Percentiles rank a stretch among this genome's conserved stretches.
Conservation (phyloP, 1,284 basidiomycete genomes). For the Salmacisia buchloeana region DNA sequence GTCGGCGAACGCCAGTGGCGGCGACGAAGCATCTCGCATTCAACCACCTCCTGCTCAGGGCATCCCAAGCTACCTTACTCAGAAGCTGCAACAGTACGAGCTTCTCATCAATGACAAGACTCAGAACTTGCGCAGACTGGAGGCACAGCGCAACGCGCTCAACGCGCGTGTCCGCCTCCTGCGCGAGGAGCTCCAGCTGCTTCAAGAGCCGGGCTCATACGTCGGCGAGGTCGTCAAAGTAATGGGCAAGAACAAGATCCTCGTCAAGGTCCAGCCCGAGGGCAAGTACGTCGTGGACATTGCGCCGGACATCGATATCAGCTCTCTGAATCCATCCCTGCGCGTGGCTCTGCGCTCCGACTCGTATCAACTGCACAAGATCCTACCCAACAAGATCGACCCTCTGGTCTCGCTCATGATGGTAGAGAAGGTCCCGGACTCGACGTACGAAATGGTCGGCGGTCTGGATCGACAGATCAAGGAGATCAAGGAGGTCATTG, state of each 20-base stretch:
- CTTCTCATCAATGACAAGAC: conserved; percentile 91
- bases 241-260: conserved; percentile 98
- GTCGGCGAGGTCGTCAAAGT: conserved; percentile 97
- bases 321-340: conserved; percentile 73
- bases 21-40: background rate
- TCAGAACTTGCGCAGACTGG: conserved; percentile 87
- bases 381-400: conserved; percentile 50
- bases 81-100: conserved; percentile 89
- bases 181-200: conserved; percentile 84
- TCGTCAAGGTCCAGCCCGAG: conserved; percentile 97
- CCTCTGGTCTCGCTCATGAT: conserved; percentile 63
- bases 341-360: conserved; percentile 94
- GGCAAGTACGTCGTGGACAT: conserved; percentile 98
- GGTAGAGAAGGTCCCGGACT: conserved; percentile 99
- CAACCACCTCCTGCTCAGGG: conserved; percentile 24
- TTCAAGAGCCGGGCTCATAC: conserved; percentile 95
- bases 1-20: background rate
- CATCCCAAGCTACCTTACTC: conserved; percentile 77
- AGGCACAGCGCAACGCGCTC: conserved; percentile 92
- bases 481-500: conserved; percentile 99
- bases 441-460: conserved; percentile 99
- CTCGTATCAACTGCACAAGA: conserved; percentile 65
- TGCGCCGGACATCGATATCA: conserved; percentile 78
- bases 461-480: conserved; percentile 97
- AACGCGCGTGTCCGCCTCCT: conserved; percentile 81